Percentiles rank a stretch among this genome's conserved stretches.
Conservation (phyloP, 2,329 filamentous ascomycete species). For the Nigrospora sphaerica region DNA sequence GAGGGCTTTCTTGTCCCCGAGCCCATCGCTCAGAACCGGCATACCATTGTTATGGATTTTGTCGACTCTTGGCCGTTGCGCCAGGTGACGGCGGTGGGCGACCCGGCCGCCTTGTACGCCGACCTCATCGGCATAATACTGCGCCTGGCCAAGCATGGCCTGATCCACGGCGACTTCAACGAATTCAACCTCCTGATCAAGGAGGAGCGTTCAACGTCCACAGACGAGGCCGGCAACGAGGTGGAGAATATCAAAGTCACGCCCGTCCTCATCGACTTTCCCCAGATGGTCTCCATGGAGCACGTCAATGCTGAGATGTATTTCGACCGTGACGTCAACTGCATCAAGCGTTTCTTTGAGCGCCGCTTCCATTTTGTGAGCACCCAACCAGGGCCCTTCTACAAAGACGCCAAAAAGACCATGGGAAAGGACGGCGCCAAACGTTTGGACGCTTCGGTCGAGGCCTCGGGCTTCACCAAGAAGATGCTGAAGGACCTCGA, state of each 20-base stretch:
- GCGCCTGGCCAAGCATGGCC: slow-evolving; percentile 71
- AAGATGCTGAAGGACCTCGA: slow-evolving; percentile 96
- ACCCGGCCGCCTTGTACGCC: slow-evolving; percentile 82
- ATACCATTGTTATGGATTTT: slow-evolving; percentile 93
- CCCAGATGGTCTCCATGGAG: slow-evolving; percentile 95
- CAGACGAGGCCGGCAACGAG: slow-evolving; percentile 5
- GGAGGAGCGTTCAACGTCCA: slow-evolving; percentile 43
- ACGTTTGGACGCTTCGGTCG: slow-evolving; percentile 78
- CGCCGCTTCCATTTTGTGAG: slow-evolving; percentile 82
- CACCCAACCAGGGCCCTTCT: slow-evolving; percentile 77
- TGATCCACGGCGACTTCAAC: slow-evolving; percentile 98
- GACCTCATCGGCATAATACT: slow-evolving; percentile 85
- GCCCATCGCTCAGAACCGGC: slow-evolving; percentile 81
- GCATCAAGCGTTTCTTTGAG: slow-evolving; percentile 90
- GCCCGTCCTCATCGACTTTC: slow-evolving; percentile 93
- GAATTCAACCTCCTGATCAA: slow-evolving; percentile 98
- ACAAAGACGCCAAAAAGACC: slow-evolving; percentile 72
- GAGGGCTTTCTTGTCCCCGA: slow-evolving; percentile 87
- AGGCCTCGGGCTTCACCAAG: slow-evolving; percentile 91
- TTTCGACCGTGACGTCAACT: slow-evolving; percentile 92
- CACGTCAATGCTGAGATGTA: slow-evolving; percentile 94
- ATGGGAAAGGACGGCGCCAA: slow-evolving; percentile 57
- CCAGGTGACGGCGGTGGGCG: slow-evolving; percentile 76
- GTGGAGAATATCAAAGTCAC: slow-evolving; percentile 45
- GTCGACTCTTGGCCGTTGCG: slow-evolving; percentile 88